Percentiles rank a stretch among this genome's conserved stretches.
These are phyloP conservation scores for Plasmodium chabaudi DNA, from an alignment of 169 alveolate species.

Conservation along the genomic window DNA sequence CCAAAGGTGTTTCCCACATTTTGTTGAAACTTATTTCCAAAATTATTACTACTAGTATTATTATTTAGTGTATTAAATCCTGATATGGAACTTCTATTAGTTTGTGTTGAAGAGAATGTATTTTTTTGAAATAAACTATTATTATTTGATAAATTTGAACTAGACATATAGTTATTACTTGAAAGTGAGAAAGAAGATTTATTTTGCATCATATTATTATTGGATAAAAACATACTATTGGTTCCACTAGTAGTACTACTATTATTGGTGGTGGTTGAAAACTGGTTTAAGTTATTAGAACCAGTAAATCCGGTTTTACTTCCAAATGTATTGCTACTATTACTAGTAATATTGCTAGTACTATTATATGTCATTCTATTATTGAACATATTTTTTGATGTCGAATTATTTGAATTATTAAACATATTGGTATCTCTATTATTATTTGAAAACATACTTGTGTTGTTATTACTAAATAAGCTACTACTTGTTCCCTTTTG, in stretches of 20 bases:
- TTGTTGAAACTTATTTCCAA: not conserved
- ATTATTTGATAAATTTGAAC: slow-evolving; percentile 2
- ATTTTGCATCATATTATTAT: slow-evolving; percentile 10
- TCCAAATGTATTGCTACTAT: not conserved
- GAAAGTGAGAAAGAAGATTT: slow-evolving; percentile 35
- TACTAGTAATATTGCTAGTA: slow-evolving; percentile 1
- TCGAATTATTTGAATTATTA: slow-evolving; percentile 1
- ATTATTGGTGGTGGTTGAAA: not conserved
- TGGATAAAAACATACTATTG: slow-evolving; percentile 5
- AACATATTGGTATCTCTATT: not conserved
- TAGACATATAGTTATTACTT: slow-evolving; percentile 10
- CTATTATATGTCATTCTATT: not conserved
- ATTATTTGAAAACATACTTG: slow-evolving; percentile 10
- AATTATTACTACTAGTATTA: not conserved
- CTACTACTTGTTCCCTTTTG: not conserved
- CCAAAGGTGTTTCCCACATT: not conserved
- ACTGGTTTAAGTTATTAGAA: slow-evolving; percentile 5
- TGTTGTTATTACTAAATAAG: not conserved
- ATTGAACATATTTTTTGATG: slow-evolving; percentile 12
- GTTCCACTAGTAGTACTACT: not conserved
- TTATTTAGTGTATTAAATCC: slow-evolving; percentile 2
- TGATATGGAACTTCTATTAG: slow-evolving; percentile 9
- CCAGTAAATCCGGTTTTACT: not conserved
- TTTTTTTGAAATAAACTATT: slow-evolving; percentile 36
- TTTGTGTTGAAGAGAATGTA: slow-evolving; percentile 12